These are phyloP conservation scores for Xylaria intraflava DNA, from an alignment of 495 filamentous ascomycete species.

Conservation along the genomic window DNA sequence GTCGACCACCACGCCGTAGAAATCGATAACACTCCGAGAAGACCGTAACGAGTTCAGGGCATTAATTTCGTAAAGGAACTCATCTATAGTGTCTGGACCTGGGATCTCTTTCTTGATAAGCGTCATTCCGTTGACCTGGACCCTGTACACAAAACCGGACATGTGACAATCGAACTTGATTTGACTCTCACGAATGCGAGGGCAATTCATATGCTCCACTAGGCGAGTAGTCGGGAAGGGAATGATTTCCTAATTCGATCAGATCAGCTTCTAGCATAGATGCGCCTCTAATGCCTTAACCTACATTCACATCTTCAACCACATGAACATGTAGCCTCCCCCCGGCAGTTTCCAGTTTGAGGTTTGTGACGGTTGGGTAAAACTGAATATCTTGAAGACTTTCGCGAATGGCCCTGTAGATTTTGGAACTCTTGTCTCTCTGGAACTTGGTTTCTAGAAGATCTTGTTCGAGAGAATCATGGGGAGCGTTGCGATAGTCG, in stretches of 20 bases:
- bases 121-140: slow-evolving; percentile 56
- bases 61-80: slow-evolving; percentile 97
- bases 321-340: slow-evolving; percentile 93
- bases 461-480: slow-evolving; percentile 80
- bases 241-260: slow-evolving; percentile 62
- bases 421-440: slow-evolving; percentile 86
- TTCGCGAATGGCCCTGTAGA: slow-evolving; percentile 93
- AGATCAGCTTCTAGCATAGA: slow-evolving; percentile 14
- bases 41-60: slow-evolving; percentile 72
- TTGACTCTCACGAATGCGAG: slow-evolving; percentile 60
- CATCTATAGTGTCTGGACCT: slow-evolving; percentile 90
- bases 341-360: slow-evolving; percentile 87
- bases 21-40: slow-evolving; percentile 73
- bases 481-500: slow-evolving; percentile 77
- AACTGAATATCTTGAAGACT: slow-evolving; percentile 89
- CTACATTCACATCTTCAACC: slow-evolving; percentile 83
- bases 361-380: slow-evolving; percentile 90
- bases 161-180: slow-evolving; percentile 85
- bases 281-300: slow-evolving; percentile 14
- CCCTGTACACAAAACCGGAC: slow-evolving; percentile 97
- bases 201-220: slow-evolving; percentile 68
- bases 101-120: slow-evolving; percentile 99
- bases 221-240: slow-evolving; percentile 71
- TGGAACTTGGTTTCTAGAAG: slow-evolving; percentile 73
- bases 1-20: slow-evolving; percentile 85